phyloP scores from a whole-genome alignment of 805 yeast genomes.

The Yamadazyma sp. region DNA sequence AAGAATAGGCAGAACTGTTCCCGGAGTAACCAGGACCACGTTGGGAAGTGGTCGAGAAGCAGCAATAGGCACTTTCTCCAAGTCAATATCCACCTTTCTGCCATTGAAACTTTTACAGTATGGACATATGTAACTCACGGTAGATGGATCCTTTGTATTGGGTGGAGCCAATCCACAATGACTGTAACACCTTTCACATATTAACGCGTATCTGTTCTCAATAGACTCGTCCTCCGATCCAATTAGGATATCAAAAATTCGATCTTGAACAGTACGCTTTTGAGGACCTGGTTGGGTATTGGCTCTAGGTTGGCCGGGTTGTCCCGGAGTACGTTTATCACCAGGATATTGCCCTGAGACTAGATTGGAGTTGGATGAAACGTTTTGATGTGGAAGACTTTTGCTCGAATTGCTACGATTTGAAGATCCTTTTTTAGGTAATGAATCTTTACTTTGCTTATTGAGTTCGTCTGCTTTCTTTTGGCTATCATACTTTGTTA shows the following conservation, averaged over 20 bases:
- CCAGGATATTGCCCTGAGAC: background rate
- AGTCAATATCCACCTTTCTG: slow-evolving; percentile 3
- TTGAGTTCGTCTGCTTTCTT: background rate
- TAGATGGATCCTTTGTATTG: slow-evolving; percentile 48
- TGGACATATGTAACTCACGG: slow-evolving; percentile 63
- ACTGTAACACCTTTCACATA: slow-evolving; percentile 60
- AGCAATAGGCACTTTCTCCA: background rate
- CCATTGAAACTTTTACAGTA: slow-evolving; percentile 54
- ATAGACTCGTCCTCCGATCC: slow-evolving; percentile 65
- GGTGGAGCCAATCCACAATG: slow-evolving; percentile 87
- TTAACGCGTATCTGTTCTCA: slow-evolving; percentile 65
- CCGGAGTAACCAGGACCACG: no score
- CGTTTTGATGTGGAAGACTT: background rate
- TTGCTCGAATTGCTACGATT: background rate
- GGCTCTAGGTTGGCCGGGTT: background rate
- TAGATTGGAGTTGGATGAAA: background rate
- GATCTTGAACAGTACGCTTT: slow-evolving; percentile 33
- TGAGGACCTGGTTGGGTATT: slow-evolving; percentile 4
- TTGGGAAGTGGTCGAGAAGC: background rate
- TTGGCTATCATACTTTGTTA: slow-evolving; percentile 50
- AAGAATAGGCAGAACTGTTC: background rate
- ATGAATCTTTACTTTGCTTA: background rate
- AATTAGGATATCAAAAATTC: slow-evolving; percentile 37
- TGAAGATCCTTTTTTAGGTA: background rate
- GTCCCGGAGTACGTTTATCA: background rate